Evolutionary conservation across 768 basidiomycete genomes (phyloP), one percentile per base, ranked within the genome.

Genomic region (Scleroderma citrinum): DNA sequence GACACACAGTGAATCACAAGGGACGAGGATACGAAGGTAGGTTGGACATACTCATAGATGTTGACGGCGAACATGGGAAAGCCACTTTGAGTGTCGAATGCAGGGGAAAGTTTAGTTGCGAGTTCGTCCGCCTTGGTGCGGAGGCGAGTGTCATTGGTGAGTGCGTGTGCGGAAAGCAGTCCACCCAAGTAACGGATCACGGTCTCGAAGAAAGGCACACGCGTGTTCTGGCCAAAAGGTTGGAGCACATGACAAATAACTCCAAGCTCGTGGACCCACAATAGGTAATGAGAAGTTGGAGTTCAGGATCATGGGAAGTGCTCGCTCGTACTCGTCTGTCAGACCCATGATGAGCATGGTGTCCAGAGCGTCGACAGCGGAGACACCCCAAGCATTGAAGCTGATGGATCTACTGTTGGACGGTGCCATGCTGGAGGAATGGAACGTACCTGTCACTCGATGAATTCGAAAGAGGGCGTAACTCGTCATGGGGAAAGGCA

Each of bases 161-260:
- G 70, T 5, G 92, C 83, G 58, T 92, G 85, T 0, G 87, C 90
- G 2, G 87, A 87, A 5, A 94, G 75, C 1, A 94, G 71, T 6
- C 93, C 94, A 3, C 92, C 93, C 2, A 97, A 79, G 57, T 94
- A 87, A 29, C 93, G 81, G 52, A 96, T 96, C 36, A 87, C 80
- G 0, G 91, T 94, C 70, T 94, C 88, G 52, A 89, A 90, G 62
- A 83, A 87, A 1, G 83, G 82, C 0, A 66, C 64, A 1, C 46
- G 62, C 70, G 54, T 63, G 66, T 56, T 65, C 56, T 49, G 43
- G 66, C 21, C 36, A 14, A 29, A 4, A 29, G 26, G 26, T 4
- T 29, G 8, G 34, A 39, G 23, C 40, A 29, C 54, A 55, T 12
- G 2, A 24, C 13, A 30, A 4, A 7, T 16, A 10, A 21, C 6